Evolutionary conservation across 1,284 basidiomycete genomes (phyloP).

Genomic region (Schizophyllum amplum): DNA sequence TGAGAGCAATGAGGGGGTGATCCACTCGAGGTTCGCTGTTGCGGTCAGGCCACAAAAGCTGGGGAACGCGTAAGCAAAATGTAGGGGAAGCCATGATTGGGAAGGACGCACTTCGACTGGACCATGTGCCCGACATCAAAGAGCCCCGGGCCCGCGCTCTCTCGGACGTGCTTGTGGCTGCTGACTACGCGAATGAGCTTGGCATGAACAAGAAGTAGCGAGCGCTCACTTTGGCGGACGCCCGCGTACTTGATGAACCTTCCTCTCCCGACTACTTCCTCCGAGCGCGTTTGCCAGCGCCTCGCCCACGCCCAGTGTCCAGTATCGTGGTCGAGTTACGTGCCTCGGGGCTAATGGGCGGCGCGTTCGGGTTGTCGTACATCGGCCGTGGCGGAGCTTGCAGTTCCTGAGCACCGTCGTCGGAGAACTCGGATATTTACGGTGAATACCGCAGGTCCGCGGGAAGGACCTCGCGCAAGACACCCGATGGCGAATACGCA

Average conservation of each 20-base stretch:
- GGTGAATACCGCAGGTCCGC: slow-evolving; percentile 49
- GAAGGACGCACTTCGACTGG: slow-evolving; percentile 57
- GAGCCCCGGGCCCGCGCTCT: slow-evolving; percentile 70
- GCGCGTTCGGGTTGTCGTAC: slow-evolving; percentile 7
- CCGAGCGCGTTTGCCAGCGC: slow-evolving; percentile 34
- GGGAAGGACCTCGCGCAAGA: slow-evolving; percentile 43
- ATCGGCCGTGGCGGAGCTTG: neutral
- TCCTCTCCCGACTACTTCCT: slow-evolving; percentile 20
- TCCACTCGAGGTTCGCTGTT: slow-evolving; percentile 75
- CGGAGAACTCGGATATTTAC: slow-evolving; percentile 22
- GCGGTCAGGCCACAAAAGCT: slow-evolving; percentile 72
- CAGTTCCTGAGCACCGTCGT: neutral
- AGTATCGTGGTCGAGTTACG: slow-evolving; percentile 27
- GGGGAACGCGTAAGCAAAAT: slow-evolving; percentile 4
- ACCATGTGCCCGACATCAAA: slow-evolving; percentile 99
- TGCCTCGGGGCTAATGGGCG: slow-evolving; percentile 7
- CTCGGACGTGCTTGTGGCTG: slow-evolving; percentile 88
- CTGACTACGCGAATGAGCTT: no score
- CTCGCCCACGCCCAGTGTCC: slow-evolving; percentile 24
- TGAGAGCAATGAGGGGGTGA: slow-evolving; percentile 76
- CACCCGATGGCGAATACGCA: slow-evolving; percentile 32
- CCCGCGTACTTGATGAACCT: slow-evolving; percentile 31
- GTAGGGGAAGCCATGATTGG: slow-evolving; percentile 4
- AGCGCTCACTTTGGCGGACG: slow-evolving; percentile 62
- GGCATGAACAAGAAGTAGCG: no score